Evolutionary conservation across 78 protist genomes (phyloP).

Genomic region (Carpediemonas membranifera): DNA sequence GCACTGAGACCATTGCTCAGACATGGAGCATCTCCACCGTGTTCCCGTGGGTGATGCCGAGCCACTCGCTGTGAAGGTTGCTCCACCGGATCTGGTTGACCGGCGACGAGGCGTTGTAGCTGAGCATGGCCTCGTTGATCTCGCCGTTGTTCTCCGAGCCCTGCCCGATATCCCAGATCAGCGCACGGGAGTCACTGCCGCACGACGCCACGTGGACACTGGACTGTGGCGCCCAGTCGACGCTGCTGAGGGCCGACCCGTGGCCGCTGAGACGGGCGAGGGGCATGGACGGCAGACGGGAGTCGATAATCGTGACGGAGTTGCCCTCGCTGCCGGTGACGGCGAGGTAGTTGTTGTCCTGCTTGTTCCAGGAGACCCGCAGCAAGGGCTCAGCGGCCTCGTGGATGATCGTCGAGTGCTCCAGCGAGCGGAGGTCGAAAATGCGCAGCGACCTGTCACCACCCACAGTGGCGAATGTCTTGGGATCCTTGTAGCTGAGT

Average conservation of each 20-base stretch:
- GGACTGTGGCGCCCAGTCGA: conserved; percentile 93
- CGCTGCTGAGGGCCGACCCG: conserved; percentile 57
- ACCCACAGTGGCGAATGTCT: conserved; percentile 79
- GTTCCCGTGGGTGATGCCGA: conserved; percentile 54
- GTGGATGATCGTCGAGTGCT: conserved; percentile 88
- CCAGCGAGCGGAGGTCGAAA: conserved; percentile 83
- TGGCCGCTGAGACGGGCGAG: conserved; percentile 65
- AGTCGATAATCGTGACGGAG: conserved; percentile 65
- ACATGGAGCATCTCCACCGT: conserved; percentile 45
- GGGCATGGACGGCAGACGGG: conserved; percentile 77
- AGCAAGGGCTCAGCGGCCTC: conserved; percentile 76
- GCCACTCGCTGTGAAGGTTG: conserved; percentile 70
- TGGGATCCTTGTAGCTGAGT: conserved; percentile 46
- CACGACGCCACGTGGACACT: conserved; percentile 79
- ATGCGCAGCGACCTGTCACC: conserved; percentile 87
- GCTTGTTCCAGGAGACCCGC: conserved; percentile 84
- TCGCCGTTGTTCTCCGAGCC: conserved; percentile 40
- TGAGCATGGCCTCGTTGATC: conserved; percentile 15
- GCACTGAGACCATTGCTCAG: too few species aligned
- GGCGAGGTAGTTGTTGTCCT: conserved; percentile 80
- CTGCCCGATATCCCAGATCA: conserved; percentile 96
- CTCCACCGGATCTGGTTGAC: conserved; percentile 78
- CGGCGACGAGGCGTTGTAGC: conserved; percentile 9
- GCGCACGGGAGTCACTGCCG: conserved; percentile 65
- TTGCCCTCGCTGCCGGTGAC: conserved; percentile 63